Evolutionary conservation across 345 rosid species (phyloP), one percentile per base, ranked within the genome.

Genomic region (Bretschneidera sinensis): DNA sequence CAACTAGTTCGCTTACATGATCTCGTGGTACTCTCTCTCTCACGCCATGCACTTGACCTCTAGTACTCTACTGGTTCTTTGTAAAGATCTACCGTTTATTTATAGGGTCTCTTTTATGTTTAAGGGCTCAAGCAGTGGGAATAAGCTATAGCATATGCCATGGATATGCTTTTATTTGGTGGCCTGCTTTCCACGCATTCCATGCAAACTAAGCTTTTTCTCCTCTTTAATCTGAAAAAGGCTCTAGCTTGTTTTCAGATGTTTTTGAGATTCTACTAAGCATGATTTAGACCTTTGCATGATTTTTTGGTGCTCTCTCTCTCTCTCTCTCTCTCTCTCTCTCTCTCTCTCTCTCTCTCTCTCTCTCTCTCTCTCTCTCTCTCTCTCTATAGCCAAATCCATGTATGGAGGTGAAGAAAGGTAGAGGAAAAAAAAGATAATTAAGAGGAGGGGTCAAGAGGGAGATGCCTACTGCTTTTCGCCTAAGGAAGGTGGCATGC

Each of bases 1-100:
- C 63, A 65, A 81, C 82, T 74, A 53, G 51, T 76, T 81, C 80
- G 76, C 95, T 87, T 75, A 83, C 1, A 21, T 15, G 57, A 7
- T 52, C 19, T 35, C 24, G 62, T 21, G 51, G 43, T 47, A 49
- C 43, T 70, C 61, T 60, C 43, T 54, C n/a, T 64, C 28, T 63
- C n/a, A n/a, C n/a, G n/a, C n/a, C n/a, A n/a, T n/a, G n/a, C n/a
- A n/a, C 43, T 28, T 48, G 55, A 5, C 2, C 45, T 5, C 45
- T 39, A 14, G 45, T 5, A n/a, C n/a, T n/a, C 35, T 31, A 4
- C 6, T 39, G 45, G 16, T 39, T 39, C 10, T 39, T 11, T 7
- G 2, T 13, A 39, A 39, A 39, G 45, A 14, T 5, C 11, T 39
- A 14, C 1, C 11, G 4, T 14, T 4, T 31, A 31, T 39, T 39